These are phyloP conservation scores for Daedalea quercina DNA, from an alignment of 768 basidiomycete species.

Conservation along the genomic window DNA sequence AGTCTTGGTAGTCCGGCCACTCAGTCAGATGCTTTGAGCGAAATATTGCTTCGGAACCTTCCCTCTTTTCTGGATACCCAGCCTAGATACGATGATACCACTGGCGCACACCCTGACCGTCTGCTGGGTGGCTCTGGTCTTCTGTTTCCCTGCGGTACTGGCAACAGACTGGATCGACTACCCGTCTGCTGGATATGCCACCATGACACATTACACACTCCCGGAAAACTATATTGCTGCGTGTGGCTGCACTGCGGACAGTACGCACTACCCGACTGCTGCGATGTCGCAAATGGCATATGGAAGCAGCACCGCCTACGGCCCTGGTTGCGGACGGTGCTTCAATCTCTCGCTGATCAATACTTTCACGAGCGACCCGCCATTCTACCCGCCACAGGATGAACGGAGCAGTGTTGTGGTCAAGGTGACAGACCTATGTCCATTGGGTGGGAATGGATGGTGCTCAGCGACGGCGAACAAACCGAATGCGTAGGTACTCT, in stretches of 20 bases:
- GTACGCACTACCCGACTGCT: conserved; percentile 63
- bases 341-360: conserved; percentile 73
- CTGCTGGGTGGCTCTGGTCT: neutral
- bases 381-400: conserved; percentile 50
- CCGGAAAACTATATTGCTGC: conserved; percentile 53
- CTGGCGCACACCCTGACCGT: neutral
- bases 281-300: conserved; percentile 77
- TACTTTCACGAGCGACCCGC: conserved; percentile 58
- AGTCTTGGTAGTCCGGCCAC: neutral
- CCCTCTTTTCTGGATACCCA: neutral
- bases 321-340: conserved; percentile 72
- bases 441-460: conserved; percentile 55
- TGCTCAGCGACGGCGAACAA: conserved; percentile 58
- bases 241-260: conserved; percentile 64
- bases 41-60: no score
- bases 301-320: conserved; percentile 65
- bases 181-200: conserved; percentile 54
- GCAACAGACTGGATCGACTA: conserved; percentile 58
- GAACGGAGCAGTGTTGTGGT: conserved; percentile 56
- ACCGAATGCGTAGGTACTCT: conserved; percentile 52
- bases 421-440: conserved; percentile 80
- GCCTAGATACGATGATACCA: neutral
- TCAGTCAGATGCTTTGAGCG: neutral
- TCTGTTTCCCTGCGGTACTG: neutral
- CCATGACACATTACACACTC: conserved; percentile 69